Evolutionary conservation across 768 basidiomycete species (phyloP).

Genomic region (Ramaria sp.): DNA sequence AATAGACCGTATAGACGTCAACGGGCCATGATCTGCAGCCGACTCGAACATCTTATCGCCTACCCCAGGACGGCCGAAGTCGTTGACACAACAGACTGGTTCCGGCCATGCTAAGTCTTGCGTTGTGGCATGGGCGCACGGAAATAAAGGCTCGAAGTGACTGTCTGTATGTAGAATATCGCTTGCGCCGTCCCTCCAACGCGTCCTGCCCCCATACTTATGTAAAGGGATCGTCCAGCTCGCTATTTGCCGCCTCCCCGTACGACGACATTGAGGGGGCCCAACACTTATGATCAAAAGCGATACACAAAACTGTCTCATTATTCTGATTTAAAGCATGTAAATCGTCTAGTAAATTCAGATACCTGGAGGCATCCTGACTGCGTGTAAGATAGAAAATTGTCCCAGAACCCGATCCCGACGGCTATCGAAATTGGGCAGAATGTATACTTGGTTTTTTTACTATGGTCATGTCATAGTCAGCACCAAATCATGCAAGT

Average conservation of each 20-base stretch:
- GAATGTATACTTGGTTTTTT: not conserved
- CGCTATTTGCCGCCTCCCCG: slow-evolving; percentile 53
- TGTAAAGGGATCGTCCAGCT: slow-evolving; percentile 64
- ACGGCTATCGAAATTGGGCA: too few relatives aligned
- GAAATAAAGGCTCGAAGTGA: slow-evolving; percentile 68
- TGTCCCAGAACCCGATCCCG: too few relatives aligned
- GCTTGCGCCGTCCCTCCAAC: slow-evolving; percentile 22
- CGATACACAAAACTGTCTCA: too few relatives aligned
- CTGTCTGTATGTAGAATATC: slow-evolving; percentile 54
- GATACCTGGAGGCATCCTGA: too few relatives aligned
- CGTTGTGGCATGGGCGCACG: slow-evolving; percentile 27
- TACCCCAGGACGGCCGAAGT: slow-evolving; percentile 60
- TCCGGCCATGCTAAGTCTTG: slow-evolving; percentile 41
- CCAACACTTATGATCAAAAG: too few relatives aligned
- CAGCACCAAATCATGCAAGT: not conserved
- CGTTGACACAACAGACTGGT: slow-evolving; percentile 42
- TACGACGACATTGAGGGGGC: slow-evolving; percentile 76
- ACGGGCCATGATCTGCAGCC: slow-evolving; percentile 35
- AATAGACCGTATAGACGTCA: slow-evolving; percentile 37
- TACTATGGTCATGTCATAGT: not conserved
- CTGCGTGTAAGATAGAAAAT: too few relatives aligned
- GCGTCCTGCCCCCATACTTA: slow-evolving; percentile 37
- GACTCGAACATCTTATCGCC: slow-evolving; percentile 86
- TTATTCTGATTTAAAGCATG: too few relatives aligned
- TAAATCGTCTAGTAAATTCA: too few relatives aligned